Conservation (phyloP, 345 rosid species). For the Citrus unshiu region DNA sequence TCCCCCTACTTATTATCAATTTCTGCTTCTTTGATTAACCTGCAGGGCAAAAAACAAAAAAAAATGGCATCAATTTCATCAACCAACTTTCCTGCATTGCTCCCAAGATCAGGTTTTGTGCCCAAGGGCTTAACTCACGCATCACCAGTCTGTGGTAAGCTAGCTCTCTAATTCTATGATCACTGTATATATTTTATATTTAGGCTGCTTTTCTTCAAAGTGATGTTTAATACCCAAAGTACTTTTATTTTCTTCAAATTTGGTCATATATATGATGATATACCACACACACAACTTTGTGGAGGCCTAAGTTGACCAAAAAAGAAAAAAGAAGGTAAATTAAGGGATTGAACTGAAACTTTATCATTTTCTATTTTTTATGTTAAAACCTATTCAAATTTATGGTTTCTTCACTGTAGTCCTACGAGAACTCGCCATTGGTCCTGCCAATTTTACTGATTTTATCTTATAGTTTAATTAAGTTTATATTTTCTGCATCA, state of each 20-base stretch:
- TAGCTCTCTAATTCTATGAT: neutral
- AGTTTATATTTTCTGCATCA: too few species aligned
- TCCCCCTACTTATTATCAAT: too few species aligned
- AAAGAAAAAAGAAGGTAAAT: too few species aligned
- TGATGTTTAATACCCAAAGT: neutral
- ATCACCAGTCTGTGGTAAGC: constrained; percentile 38
- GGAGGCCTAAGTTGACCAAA: neutral
- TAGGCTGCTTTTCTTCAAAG: neutral
- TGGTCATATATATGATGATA: neutral
- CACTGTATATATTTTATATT: neutral
- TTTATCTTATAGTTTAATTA: too few species aligned
- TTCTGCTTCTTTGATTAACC: neutral
- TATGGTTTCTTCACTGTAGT: too few species aligned
- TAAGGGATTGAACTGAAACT: too few species aligned
- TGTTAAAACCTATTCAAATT: too few species aligned
- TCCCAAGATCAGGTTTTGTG: constrained; percentile 20
- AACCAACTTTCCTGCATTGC: constrained; percentile 15
- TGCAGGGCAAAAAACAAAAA: neutral
- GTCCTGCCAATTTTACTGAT: too few species aligned
- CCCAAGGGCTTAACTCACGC: constrained; percentile 22
- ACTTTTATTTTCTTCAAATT: too few species aligned
- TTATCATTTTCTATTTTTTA: too few species aligned
- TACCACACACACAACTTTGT: neutral
- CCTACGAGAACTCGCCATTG: too few species aligned
- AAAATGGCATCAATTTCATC: constrained; percentile 42